These are phyloP conservation scores for Dichomitus squalens DNA, from an alignment of 1,284 basidiomycete genomes.

Conservation along the genomic window DNA sequence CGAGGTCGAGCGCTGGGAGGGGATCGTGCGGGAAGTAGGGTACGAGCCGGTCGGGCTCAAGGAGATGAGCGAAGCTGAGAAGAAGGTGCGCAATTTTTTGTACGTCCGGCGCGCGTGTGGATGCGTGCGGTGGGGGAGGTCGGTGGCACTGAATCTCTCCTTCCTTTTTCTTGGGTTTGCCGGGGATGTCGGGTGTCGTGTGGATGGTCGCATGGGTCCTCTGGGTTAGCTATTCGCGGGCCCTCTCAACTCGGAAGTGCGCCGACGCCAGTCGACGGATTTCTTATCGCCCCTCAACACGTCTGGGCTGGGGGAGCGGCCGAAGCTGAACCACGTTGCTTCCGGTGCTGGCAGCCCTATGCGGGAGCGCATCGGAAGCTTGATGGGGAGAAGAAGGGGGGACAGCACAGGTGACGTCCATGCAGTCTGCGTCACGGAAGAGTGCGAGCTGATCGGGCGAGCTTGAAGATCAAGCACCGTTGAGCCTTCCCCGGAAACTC, in stretches of 20 bases:
- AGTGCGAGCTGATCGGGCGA: neutral
- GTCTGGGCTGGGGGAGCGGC: constrained; percentile 53
- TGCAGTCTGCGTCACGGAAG: neutral
- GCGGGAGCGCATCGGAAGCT: constrained; percentile 63
- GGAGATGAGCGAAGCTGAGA: constrained; percentile 83
- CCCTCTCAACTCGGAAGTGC: constrained; percentile 77
- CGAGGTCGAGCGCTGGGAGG: constrained; percentile 86
- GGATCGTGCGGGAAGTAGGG: constrained; percentile 77
- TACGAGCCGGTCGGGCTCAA: constrained; percentile 76
- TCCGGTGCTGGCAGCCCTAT: constrained; percentile 57
- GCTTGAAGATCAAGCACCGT: constrained; percentile 47
- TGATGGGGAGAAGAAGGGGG: constrained; percentile 56
- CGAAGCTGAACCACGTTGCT: constrained; percentile 52
- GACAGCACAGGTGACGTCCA: constrained; percentile 61
- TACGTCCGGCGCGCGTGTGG: neutral
- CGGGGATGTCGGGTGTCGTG: constrained; percentile 8
- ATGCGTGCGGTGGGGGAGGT: neutral
- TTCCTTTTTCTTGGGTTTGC: neutral
- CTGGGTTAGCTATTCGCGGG: constrained; percentile 65
- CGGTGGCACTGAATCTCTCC: constrained; percentile 14
- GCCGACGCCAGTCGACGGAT: constrained; percentile 78
- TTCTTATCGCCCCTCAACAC: constrained; percentile 59
- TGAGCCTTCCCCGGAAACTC: constrained; percentile 60
- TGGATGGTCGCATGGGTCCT: constrained; percentile 7
- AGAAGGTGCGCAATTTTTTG: constrained; percentile 65